Evolutionary conservation across 768 basidiomycete genomes (phyloP).

Genomic region (Infundibulicybe gibba): DNA sequence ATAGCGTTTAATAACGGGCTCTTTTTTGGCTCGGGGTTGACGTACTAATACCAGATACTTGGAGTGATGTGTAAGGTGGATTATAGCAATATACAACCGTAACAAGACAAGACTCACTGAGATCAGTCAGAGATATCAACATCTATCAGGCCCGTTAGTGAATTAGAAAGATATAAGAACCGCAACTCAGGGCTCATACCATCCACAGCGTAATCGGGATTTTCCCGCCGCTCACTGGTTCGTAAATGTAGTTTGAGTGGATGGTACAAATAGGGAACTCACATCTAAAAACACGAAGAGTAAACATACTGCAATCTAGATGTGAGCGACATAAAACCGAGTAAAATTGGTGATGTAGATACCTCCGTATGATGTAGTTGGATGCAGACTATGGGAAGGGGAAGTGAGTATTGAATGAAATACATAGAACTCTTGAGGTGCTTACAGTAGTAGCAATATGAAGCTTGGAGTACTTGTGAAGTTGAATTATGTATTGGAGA

Average conservation of each 20-base stretch:
- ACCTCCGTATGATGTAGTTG: conserved; percentile 44
- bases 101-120: conserved; percentile 29
- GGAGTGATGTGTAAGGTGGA: conserved; percentile 4
- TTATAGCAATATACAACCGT: background rate
- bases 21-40: background rate
- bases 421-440: background rate
- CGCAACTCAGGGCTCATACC: conserved; percentile 21
- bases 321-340: background rate
- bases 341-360: background rate
- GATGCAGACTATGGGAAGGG: conserved; percentile 35
- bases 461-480: conserved; percentile 32
- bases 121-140: conserved; percentile 36
- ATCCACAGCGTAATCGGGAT: conserved; percentile 37
- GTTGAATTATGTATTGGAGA: background rate
- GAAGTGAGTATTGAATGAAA: background rate
- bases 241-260: background rate
- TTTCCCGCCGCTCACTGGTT: conserved; percentile 43
- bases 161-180: background rate
- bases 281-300: conserved; percentile 47
- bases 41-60: conserved; percentile 36
- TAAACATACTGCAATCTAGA: conserved; percentile 36
- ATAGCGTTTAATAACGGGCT: conserved; percentile 5
- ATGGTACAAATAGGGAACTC: conserved; percentile 14
- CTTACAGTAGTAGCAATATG: conserved; percentile 53
- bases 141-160: conserved; percentile 25